These are phyloP conservation scores for Casuarina cunninghamiana DNA, from an alignment of 306 rosid genomes.

Conservation along the genomic window DNA sequence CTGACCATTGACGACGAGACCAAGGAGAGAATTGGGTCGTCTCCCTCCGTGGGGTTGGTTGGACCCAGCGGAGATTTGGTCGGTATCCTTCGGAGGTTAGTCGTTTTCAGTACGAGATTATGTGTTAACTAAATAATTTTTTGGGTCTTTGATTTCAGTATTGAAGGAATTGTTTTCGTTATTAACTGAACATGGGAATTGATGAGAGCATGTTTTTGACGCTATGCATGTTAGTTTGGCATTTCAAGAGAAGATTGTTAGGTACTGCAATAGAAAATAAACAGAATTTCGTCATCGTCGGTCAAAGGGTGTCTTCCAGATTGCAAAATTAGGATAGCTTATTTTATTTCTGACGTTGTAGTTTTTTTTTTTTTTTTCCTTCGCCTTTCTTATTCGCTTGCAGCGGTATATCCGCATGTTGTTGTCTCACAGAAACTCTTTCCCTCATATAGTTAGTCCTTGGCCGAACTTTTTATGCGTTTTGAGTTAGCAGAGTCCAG, in stretches of 20 bases:
- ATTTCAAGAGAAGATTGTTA: constrained; percentile 11
- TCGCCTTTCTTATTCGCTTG: background rate
- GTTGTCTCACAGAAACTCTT: background rate
- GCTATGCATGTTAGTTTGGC: background rate
- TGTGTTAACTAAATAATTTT: background rate
- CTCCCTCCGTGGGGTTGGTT: constrained; percentile 57
- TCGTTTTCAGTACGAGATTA: background rate
- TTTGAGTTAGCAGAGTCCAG: background rate
- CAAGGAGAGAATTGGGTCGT: constrained; percentile 57
- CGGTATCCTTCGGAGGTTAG: constrained; percentile 77
- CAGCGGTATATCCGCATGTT: background rate
- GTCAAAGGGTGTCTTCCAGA: background rate
- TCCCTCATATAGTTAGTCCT: background rate
- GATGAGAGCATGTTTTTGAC: background rate
- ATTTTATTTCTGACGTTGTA: background rate
- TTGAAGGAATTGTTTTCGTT: background rate
- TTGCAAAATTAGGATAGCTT: background rate
- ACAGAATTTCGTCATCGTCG: background rate
- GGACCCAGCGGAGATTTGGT: constrained; percentile 72
- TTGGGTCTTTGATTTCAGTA: constrained; percentile 15
- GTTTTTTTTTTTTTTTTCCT: no score
- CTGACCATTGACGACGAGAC: constrained; percentile 78
- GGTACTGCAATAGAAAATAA: constrained; percentile 8
- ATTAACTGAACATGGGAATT: background rate
- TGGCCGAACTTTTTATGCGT: background rate